Evolutionary conservation across 2,329 filamentous ascomycete species (phyloP), one percentile per base, ranked within the genome.

Genomic region (Fusarium robinianum): DNA sequence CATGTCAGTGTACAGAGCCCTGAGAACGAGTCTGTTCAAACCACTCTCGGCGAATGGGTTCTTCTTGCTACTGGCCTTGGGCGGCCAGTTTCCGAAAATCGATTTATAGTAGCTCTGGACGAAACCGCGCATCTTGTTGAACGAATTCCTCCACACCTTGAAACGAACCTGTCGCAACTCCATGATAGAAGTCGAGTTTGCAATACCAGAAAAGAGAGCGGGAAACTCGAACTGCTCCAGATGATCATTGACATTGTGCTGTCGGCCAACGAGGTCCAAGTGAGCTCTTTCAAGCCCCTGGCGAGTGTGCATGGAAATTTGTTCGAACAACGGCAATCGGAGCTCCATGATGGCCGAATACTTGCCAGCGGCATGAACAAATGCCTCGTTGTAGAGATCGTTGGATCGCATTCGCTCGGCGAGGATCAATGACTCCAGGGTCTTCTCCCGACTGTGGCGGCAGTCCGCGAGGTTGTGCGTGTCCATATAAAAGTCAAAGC

Each of bases 221-320:
- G 91, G 90, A 58, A 96, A 96, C 21, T 96, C 89, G 57, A 97
- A 97, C 49, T 90, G 83, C 45, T 88, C 83, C n/a, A 97, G 73
- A 29, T 88, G 85, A 21, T 74, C 72, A 53, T 88, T 85, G 54
- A 90, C 81, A 39, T 78, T 84, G 49, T 83, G 78, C 46, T 89
- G 79, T 14, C 90, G 82, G 49, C 81, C 84, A 22, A 86, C 77
- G 3, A 97, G 75, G 60, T 96, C 90, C 57, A 95, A 77, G 35
- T 87, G 83, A 2, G 90, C 87, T 49, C 89, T 82, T 61, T 94
- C 89, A 6, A 97, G 74, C n/a, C 88, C 82, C 57, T 89, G 87
- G 31, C 83, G 80, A 0, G 91, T 95, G 50, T 80, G 78, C 0
- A 74, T 67, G 2, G 84, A 88, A 27, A 97, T 80, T 59, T 87